Evolutionary conservation across 73 alveolate genomes (phyloP).

Genomic region (Paramecium biaurelia): DNA sequence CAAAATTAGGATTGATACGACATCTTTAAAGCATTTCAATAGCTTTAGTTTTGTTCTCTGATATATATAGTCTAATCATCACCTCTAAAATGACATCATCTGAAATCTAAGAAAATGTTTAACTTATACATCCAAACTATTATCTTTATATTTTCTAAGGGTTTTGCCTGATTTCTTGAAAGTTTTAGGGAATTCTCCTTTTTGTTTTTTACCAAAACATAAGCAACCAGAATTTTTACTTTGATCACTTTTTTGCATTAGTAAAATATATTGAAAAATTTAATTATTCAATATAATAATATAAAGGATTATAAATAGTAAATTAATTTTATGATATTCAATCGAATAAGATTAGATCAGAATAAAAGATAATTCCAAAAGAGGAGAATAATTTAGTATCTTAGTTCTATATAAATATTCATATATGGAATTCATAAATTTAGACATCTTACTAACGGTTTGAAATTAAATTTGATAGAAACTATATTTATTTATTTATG

Average conservation of each 20-base stretch:
- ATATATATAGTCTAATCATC: not conserved
- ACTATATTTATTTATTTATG: too few species aligned
- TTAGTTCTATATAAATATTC: too few species aligned
- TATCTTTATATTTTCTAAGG: not conserved
- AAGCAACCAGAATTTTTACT: not conserved
- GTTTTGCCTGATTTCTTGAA: not conserved
- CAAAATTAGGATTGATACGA: slow-evolving; percentile 88
- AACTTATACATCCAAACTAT: not conserved
- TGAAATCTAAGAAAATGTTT: not conserved
- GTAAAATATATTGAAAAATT: not conserved
- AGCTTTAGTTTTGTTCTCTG: not conserved
- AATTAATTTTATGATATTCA: too few species aligned
- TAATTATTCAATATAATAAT: too few species aligned
- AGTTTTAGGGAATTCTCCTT: not conserved
- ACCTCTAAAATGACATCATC: slow-evolving; percentile 15
- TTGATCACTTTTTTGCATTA: not conserved
- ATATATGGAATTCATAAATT: not conserved
- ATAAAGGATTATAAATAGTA: too few species aligned
- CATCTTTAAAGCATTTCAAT: slow-evolving; percentile 75
- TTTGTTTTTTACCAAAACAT: not conserved
- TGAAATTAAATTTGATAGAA: not conserved
- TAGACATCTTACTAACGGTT: not conserved
- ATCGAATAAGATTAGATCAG: too few species aligned
- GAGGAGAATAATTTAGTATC: not conserved
- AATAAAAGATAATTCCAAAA: too few species aligned